Conservation (phyloP, 1,284 basidiomycete genomes). For the Papiliotrema laurentii region DNA sequence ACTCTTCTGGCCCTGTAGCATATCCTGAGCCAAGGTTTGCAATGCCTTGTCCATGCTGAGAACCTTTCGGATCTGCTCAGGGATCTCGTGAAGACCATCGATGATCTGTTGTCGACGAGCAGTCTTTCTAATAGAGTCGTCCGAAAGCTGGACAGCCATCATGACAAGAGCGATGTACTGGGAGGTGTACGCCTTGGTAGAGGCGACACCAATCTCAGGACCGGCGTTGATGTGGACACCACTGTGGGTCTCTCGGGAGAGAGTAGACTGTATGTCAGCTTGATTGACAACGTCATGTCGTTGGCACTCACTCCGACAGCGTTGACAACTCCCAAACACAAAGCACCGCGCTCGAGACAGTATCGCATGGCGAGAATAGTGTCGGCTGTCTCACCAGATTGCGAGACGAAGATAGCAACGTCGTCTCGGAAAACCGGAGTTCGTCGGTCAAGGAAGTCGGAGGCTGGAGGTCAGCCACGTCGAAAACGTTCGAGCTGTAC, state of each 20-base stretch:
- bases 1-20: slow-evolving; percentile 75
- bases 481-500: slow-evolving; percentile 3
- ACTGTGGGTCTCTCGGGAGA: slow-evolving; percentile 97
- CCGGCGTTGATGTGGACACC: slow-evolving; percentile 99
- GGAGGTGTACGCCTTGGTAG: slow-evolving; percentile 99
- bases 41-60: slow-evolving; percentile 74
- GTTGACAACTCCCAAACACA: slow-evolving; percentile 94
- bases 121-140: slow-evolving; percentile 91
- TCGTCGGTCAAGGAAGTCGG: slow-evolving; percentile 97
- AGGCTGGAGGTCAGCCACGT: slow-evolving; percentile 53
- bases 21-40: slow-evolving; percentile 76
- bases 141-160: slow-evolving; percentile 96
- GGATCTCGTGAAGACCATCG: slow-evolving; percentile 83
- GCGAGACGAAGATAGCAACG: slow-evolving; percentile 92
- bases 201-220: slow-evolving; percentile 98
- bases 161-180: slow-evolving; percentile 98
- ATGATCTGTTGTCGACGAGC: slow-evolving; percentile 92
- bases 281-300: background rate
- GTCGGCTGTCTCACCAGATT: slow-evolving; percentile 98
- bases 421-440: slow-evolving; percentile 99
- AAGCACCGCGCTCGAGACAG: slow-evolving; percentile 92
- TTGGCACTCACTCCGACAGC: slow-evolving; percentile 65
- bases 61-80: slow-evolving; percentile 82
- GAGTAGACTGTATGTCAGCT: slow-evolving; percentile 59
- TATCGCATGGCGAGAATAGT: slow-evolving; percentile 95